Conservation (phyloP, 208 protist species). For the Jaenimonas drosophilae region DNA sequence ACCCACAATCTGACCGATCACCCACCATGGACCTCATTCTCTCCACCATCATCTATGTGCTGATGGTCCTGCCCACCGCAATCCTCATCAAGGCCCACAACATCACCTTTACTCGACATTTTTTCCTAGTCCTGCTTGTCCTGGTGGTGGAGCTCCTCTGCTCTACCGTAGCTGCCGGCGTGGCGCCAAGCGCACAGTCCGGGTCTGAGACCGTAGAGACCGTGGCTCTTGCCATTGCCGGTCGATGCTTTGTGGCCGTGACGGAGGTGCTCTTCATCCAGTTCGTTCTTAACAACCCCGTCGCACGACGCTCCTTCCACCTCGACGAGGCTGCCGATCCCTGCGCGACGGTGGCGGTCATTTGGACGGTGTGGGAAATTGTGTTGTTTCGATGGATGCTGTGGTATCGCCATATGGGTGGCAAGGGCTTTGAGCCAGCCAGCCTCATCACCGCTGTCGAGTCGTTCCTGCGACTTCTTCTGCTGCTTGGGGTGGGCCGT, state of each 20-base stretch:
- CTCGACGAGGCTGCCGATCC: constrained; percentile 8
- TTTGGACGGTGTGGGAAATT: constrained; percentile 45
- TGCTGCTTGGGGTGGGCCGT: constrained; percentile 30
- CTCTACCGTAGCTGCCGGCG: too few relatives aligned
- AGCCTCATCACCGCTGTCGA: constrained; percentile 35
- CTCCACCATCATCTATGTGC: constrained; percentile 55
- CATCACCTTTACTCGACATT: constrained; percentile 24
- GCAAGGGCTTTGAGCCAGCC: constrained; percentile 34
- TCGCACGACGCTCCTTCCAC: too few relatives aligned
- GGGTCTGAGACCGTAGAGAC: too few relatives aligned
- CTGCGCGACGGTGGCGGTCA: constrained; percentile 29
- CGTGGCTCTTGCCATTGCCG: too few relatives aligned
- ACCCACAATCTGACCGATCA: too few relatives aligned
- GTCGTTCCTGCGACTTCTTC: constrained; percentile 32
- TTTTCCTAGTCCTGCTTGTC: constrained; percentile 27
- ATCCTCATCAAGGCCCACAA: constrained; percentile 50
- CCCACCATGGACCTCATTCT: constrained; percentile 66
- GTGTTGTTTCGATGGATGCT: constrained; percentile 58
- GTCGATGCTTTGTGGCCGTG: too few relatives aligned
- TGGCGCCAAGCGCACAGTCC: too few relatives aligned
- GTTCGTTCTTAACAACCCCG: constrained; percentile 10
- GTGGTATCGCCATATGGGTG: constrained; percentile 60
- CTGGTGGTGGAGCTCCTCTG: constrained; percentile 23
- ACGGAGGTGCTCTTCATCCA: constrained; percentile 35
- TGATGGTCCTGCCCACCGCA: constrained; percentile 65